Base-by-base conservation (phyloP, 2,329 filamentous ascomycete genomes). In the Paraconiothyrium brasiliense region DNA sequence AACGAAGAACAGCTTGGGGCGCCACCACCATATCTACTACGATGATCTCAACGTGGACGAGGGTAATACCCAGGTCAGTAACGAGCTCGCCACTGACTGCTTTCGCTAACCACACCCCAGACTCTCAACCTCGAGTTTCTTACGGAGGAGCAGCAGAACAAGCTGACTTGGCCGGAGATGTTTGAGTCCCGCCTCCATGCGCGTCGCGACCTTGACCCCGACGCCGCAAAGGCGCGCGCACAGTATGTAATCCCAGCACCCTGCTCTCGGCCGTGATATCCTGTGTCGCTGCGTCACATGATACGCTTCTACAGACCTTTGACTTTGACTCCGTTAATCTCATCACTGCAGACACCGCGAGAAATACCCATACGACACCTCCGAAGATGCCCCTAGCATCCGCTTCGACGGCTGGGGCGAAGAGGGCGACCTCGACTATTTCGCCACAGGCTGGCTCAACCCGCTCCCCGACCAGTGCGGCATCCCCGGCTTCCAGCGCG, bases 401-500 rank as follows among this genome's bases (percentile, higher is more conserved):
- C 79, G 78, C 32, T 78, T 82, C 60, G 72, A 76, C 16, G 79
- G 79, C 7, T 68, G 67, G 3, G 81, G 81, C 1, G 63, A 70
- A n/a, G 80, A 83, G 20, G 20, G 20, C 37, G 65, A 73, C 7
- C 72, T 76, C 0, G 71, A 77, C 8, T 54, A 71, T 43, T 78
- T 76, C 63, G 64, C 64, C n/a, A 70, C 76, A 2, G 85, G 85
- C 48, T 84, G 82, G 76, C 72, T 87, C 22, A 84, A 85, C 64
- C 73, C 80, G 0, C 71, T 87, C 1, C 82, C 82, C 0, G 66
- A 75, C 2, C 85, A 87, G 64, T 62, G 60, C 14, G 71, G 64
- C 0, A 82, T 87, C 13, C 79, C 81, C 0, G 85, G 85, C 22
- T 87, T 83, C 78, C 83, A 85, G 73, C 80, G 84, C 35, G 75